phyloP scores from a whole-genome alignment of 257 asterid genomes.

The Jasminum sambac region DNA sequence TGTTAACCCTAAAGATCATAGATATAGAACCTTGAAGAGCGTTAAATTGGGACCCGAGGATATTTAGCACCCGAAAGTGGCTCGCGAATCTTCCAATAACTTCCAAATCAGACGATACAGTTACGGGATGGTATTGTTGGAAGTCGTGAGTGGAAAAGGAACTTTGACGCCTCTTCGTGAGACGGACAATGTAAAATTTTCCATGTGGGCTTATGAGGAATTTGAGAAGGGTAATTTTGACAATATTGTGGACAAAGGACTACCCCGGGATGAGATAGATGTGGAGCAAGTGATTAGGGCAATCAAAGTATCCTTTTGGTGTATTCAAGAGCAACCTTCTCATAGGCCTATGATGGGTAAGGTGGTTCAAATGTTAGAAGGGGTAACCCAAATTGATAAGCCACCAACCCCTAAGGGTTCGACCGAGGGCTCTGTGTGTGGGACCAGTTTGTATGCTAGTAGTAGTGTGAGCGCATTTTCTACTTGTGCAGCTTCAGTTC shows the following conservation, averaged over 20 bases:
- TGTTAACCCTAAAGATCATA: conserved; percentile 65
- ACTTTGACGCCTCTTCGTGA: conserved; percentile 69
- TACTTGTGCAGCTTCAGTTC: conserved; percentile 51
- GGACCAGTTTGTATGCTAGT: conserved; percentile 37
- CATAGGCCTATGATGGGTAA: conserved; percentile 89
- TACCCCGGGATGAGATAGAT: conserved; percentile 45
- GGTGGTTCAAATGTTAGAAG: conserved; percentile 91
- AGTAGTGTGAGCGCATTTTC: conserved; percentile 56
- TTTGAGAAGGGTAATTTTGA: conserved; percentile 63
- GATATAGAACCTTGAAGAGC: conserved; percentile 69
- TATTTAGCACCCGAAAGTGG: conserved; percentile 92
- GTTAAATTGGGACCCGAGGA: conserved; percentile 86
- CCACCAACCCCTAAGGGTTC: conserved; percentile 69
- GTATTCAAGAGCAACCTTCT: conserved; percentile 90
- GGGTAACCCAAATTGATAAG: conserved; percentile 52
- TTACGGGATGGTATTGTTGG: conserved; percentile 80
- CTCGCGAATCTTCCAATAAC: conserved; percentile 84
- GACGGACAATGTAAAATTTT: conserved; percentile 55
- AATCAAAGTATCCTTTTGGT: conserved; percentile 77
- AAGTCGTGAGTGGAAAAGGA: conserved; percentile 84
- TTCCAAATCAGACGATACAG: conserved; percentile 73
- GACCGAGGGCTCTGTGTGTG: conserved; percentile 51
- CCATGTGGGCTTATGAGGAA: conserved; percentile 83
- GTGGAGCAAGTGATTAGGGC: conserved; percentile 67
- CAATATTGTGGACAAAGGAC: conserved; percentile 51